Conservation (phyloP, 306 rosid species). For the Castanea crenata region DNA sequence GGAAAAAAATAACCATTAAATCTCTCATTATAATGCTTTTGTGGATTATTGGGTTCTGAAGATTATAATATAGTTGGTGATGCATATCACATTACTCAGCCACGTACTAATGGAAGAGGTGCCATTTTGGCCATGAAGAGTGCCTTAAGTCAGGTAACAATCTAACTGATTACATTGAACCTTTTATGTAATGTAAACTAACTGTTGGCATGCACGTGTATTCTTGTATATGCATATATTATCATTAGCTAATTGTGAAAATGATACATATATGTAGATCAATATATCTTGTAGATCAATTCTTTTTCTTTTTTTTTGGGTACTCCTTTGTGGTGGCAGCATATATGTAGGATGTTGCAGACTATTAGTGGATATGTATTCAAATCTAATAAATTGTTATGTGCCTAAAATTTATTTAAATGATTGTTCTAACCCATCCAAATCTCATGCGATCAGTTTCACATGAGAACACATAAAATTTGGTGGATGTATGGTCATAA, state of each 20-base stretch:
- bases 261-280: not conserved
- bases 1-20: conserved; percentile 10
- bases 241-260: not conserved
- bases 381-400: not conserved
- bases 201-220: conserved; percentile 11
- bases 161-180: conserved; percentile 1
- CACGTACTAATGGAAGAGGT: conserved; percentile 82
- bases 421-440: not conserved
- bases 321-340: no score
- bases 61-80: conserved; percentile 47
- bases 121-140: conserved; percentile 87
- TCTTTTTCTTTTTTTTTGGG: no score
- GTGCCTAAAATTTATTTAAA: not conserved
- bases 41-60: conserved; percentile 24
- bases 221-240: not conserved
- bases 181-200: conserved; percentile 4
- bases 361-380: not conserved
- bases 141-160: conserved; percentile 78
- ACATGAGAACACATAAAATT: not conserved
- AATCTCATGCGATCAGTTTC: not conserved
- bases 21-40: conserved; percentile 9
- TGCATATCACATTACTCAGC: conserved; percentile 93
- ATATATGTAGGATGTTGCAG: no score
- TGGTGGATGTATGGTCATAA: not conserved
- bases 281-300: not conserved